phyloP scores from a whole-genome alignment of 1,284 basidiomycete species.

The Ustilago bromivora region DNA sequence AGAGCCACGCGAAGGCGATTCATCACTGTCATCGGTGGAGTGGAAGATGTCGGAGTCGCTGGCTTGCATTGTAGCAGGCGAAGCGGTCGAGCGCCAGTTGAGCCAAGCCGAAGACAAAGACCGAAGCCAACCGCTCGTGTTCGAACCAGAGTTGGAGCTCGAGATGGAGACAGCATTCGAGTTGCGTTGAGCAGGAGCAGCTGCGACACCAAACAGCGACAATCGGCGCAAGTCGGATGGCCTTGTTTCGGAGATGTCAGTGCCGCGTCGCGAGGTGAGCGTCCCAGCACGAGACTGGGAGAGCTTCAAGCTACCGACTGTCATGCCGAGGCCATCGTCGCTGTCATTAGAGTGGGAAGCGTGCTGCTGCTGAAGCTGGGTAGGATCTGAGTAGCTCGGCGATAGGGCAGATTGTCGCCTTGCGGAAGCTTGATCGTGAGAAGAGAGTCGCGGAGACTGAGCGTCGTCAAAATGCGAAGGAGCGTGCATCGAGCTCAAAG shows the following conservation, averaged over 20 bases:
- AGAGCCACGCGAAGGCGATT: constrained; percentile 29
- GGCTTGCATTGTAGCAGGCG: constrained; percentile 32
- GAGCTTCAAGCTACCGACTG: constrained; percentile 51
- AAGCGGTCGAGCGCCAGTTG: constrained; percentile 46
- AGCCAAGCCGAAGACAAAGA: constrained; percentile 56
- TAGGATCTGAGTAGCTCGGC: constrained; percentile 29
- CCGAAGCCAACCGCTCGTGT: constrained; percentile 51
- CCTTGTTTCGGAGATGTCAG: constrained; percentile 20
- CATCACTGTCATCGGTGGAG: constrained; percentile 38
- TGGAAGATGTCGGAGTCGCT: constrained; percentile 42
- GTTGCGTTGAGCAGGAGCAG: constrained; percentile 30
- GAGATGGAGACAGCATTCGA: constrained; percentile 46
- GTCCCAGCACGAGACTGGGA: constrained; percentile 45
- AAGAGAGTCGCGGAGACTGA: constrained; percentile 13
- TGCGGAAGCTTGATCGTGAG: constrained; percentile 1
- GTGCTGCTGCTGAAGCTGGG: constrained; percentile 1
- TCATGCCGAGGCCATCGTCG: constrained; percentile 40
- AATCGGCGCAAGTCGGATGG: constrained; percentile 28
- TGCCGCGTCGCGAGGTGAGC: constrained; percentile 18
- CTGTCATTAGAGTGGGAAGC: constrained; percentile 2
- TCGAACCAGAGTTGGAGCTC: constrained; percentile 39
- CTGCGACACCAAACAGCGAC: constrained; percentile 42
- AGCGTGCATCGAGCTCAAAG: constrained; percentile 12
- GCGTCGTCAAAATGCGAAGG: constrained; percentile 9
- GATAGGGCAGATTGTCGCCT: constrained; percentile 25